These are phyloP conservation scores for Orbilia brochopaga DNA, from an alignment of 2,329 filamentous ascomycete genomes.

Conservation along the genomic window DNA sequence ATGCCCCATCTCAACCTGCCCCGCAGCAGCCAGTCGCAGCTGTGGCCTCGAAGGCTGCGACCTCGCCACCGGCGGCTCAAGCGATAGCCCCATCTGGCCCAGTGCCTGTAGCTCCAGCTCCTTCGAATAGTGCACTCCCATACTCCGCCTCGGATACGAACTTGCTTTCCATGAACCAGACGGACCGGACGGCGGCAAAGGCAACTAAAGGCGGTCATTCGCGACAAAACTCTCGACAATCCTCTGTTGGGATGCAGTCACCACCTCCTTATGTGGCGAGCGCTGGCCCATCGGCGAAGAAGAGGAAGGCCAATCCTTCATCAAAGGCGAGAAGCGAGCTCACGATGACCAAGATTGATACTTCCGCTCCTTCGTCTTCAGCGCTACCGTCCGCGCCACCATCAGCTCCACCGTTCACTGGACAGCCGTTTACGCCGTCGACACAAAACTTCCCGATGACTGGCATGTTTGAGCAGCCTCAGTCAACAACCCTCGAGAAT, in stretches of 20 bases:
- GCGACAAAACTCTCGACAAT: conserved; percentile 54
- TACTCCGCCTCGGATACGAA: conserved; percentile 50
- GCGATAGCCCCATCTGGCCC: conserved; percentile 28
- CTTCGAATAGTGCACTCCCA: conserved; percentile 19
- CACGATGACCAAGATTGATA: conserved; percentile 82
- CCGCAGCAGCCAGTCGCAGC: conserved; percentile 53
- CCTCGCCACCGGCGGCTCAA: conserved; percentile 27
- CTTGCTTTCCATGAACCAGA: conserved; percentile 56
- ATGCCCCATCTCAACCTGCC: conserved; percentile 56
- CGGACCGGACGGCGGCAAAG: conserved; percentile 57
- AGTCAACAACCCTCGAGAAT: conserved; percentile 65
- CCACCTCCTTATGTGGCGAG: conserved; percentile 62
- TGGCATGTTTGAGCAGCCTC: conserved; percentile 59
- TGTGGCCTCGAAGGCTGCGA: conserved; percentile 16
- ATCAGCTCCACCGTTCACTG: conserved; percentile 57
- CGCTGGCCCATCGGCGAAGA: conserved; percentile 73
- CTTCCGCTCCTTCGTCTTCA: conserved; percentile 58
- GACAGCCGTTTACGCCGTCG: conserved; percentile 65
- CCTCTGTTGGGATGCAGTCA: conserved; percentile 51
- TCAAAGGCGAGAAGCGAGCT: conserved; percentile 74
- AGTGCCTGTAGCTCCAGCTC: conserved; percentile 30
- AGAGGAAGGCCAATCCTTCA: conserved; percentile 76
- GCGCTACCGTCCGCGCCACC: conserved; percentile 58
- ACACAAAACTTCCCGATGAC: conserved; percentile 60
- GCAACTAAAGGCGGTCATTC: conserved; percentile 27